These are phyloP conservation scores for Oryza nivara DNA, from an alignment of 176 grass and related monocot genomes.

Conservation along the genomic window DNA sequence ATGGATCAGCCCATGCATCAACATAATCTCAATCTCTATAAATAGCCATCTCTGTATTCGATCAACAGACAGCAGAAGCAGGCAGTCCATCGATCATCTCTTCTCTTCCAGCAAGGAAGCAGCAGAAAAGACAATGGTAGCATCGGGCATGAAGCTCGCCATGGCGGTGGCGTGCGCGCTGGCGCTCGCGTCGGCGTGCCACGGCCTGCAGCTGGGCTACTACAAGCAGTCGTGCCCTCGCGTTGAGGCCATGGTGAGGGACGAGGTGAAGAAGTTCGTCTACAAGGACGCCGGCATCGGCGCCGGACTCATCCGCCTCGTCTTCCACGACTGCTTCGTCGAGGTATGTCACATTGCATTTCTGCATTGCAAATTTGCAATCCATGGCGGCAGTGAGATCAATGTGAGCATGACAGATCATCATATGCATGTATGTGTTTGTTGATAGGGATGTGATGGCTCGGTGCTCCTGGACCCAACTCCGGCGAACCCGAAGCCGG, in stretches of 20 bases:
- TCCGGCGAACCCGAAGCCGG: constrained; percentile 11
- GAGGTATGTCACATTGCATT: constrained; percentile 5
- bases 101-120: background rate
- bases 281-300: constrained; percentile 40
- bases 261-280: constrained; percentile 44
- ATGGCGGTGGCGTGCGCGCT: constrained; percentile 1
- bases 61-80: background rate
- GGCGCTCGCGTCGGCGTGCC: background rate
- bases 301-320: constrained; percentile 52
- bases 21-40: constrained; percentile 6
- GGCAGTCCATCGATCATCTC: no score
- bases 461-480: constrained; percentile 53
- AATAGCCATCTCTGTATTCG: background rate
- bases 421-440: background rate
- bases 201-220: constrained; percentile 33
- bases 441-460: constrained; percentile 46
- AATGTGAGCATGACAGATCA: no score
- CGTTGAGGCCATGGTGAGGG: constrained; percentile 48
- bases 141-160: background rate
- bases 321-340: constrained; percentile 51
- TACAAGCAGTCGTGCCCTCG: constrained; percentile 51
- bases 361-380: background rate
- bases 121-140: background rate
- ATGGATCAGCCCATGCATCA: background rate
- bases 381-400: background rate